Conservation (phyloP, 2,329 filamentous ascomycete species). For the Monilinia fructigena region DNA sequence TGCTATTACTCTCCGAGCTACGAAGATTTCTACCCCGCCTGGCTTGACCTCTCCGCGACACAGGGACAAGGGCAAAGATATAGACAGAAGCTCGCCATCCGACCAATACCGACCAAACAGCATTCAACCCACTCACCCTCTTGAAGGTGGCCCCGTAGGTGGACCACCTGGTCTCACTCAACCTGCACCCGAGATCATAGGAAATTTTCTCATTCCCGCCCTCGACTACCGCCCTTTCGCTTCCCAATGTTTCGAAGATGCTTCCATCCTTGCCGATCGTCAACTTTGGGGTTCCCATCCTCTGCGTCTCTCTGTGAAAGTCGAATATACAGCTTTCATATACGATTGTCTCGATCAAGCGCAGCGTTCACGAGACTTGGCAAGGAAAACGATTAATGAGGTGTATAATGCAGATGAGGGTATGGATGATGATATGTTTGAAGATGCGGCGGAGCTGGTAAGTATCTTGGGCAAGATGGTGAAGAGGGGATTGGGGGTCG, state of each 20-base stretch:
- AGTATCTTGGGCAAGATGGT: slow-evolving; percentile 85
- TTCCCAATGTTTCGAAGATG: slow-evolving; percentile 75
- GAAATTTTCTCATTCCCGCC: slow-evolving; percentile 76
- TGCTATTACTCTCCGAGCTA: slow-evolving; percentile 49
- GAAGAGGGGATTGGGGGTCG: slow-evolving; percentile 58
- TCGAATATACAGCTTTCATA: slow-evolving; percentile 89
- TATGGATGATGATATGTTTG: slow-evolving; percentile 94
- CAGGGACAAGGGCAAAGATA: slow-evolving; percentile 38
- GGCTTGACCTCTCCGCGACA: slow-evolving; percentile 37
- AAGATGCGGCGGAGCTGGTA: slow-evolving; percentile 85
- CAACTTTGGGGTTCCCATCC: slow-evolving; percentile 87
- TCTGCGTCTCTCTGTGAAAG: slow-evolving; percentile 81
- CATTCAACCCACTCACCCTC: slow-evolving; percentile 39
- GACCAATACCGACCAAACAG: slow-evolving; percentile 35
- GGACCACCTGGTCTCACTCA: slow-evolving; percentile 42
- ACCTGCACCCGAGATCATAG: slow-evolving; percentile 45
- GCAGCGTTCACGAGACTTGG: slow-evolving; percentile 71
- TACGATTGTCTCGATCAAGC: slow-evolving; percentile 89
- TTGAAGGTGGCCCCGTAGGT: slow-evolving; percentile 48
- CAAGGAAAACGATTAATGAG: slow-evolving; percentile 79
- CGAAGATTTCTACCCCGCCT: slow-evolving; percentile 44
- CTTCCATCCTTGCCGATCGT: slow-evolving; percentile 68
- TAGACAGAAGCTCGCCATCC: slow-evolving; percentile 31
- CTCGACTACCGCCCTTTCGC: slow-evolving; percentile 81
- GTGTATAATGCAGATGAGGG: slow-evolving; percentile 89